Evolutionary conservation across 2,329 filamentous ascomycete genomes (phyloP), one percentile per base, ranked within the genome.

Genomic region (Colletotrichum cordylinicola): DNA sequence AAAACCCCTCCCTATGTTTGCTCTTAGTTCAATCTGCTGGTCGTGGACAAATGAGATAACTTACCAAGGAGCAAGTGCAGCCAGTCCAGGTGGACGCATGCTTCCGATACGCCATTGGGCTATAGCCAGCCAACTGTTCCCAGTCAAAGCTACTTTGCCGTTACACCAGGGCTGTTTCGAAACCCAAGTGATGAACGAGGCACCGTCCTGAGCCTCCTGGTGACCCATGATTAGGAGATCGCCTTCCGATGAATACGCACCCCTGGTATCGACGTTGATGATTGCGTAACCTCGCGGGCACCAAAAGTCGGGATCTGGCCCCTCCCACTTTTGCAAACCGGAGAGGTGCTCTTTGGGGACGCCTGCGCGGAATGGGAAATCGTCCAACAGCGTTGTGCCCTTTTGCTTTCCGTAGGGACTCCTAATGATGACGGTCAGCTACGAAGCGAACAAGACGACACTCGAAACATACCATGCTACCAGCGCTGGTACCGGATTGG

Each of bases 401-500:
- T 58, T 58, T 18, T 58, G 55, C 16, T 58, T 58, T 58, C 55
- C 55, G 12, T 58, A 58, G 21, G 55, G 55, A 31, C 55, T 58
- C 55, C 55, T 58, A 18, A 8, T 1, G 55, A 31, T 0, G 8
- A 31, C 24, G 4, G 10, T 18, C 2, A 58, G 0, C 2, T 18
- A 4, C 13, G 18, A 27, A 31, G 4, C 2, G 15, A 21, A 4
- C 0, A 12, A 58, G 0, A 58, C 0, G 12, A 24, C 8, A 58
- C 15, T 0, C n/a, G 24, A 29, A 58, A 58, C 55, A 16, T 31
- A 58, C 55, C 55, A 58, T 27, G 55, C 55, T 8, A 58, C 27
- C 8, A 31, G 21, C 21, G 55, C 55, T 58, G 55, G 55, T 12
- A 58, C 24, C 0, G 21, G 55, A 31, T 58, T 4, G 13, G 21